phyloP scores from a whole-genome alignment of 2,329 filamentous ascomycete genomes.

The Hypoxylon sp. region DNA sequence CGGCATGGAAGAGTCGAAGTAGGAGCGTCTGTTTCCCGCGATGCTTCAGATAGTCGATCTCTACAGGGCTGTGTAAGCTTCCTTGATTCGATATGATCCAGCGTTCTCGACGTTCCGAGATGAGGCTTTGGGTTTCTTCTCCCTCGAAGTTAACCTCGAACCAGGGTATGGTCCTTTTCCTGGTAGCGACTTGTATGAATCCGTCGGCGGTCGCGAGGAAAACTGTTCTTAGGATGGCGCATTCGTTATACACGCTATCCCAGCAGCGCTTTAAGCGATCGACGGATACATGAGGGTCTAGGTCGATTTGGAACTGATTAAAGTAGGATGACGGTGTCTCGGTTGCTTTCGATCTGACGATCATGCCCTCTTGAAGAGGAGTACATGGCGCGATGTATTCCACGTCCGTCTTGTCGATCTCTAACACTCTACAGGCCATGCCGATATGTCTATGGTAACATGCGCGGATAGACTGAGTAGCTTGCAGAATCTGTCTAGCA shows the following conservation, averaged over 20 bases:
- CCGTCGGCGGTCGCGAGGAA: conserved; percentile 83
- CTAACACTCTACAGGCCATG: conserved; percentile 67
- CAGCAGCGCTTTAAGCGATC: conserved; percentile 71
- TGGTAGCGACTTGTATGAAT: conserved; percentile 79
- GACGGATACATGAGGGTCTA: conserved; percentile 64
- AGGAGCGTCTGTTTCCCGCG: conserved; percentile 60
- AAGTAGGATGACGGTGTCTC: conserved; percentile 77
- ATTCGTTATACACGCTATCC: conserved; percentile 63
- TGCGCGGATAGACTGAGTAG: conserved; percentile 74
- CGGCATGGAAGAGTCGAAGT: conserved; percentile 84
- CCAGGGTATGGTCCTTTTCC: conserved; percentile 62
- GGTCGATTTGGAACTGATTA: conserved; percentile 76
- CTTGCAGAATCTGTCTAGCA: conserved; percentile 59
- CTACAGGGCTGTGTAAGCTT: conserved; percentile 66
- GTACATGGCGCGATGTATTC: conserved; percentile 87
- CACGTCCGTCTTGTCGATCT: conserved; percentile 67
- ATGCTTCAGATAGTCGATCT: conserved; percentile 61
- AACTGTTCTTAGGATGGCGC: conserved; percentile 78
- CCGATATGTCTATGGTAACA: conserved; percentile 74
- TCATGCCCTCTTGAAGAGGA: conserved; percentile 87
- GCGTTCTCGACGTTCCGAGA: conserved; percentile 57
- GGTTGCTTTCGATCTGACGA: conserved; percentile 75
- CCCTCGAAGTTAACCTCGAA: conserved; percentile 53
- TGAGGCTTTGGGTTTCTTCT: conserved; percentile 53
- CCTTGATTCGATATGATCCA: conserved; percentile 71